These are phyloP conservation scores for Vitis hybrid DNA, from an alignment of 177 flowering plant species.

Conservation along the genomic window DNA sequence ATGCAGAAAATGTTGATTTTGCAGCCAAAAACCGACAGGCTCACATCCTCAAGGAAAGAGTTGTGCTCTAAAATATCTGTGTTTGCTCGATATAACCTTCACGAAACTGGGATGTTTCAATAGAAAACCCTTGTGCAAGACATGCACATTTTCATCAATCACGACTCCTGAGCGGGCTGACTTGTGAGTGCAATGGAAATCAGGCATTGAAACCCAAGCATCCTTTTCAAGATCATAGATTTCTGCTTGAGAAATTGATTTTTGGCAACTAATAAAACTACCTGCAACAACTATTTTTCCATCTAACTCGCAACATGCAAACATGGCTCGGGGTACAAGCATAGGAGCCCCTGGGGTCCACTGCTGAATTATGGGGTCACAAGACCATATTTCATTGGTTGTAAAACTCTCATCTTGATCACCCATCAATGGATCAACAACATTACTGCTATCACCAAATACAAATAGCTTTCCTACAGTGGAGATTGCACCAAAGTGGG, in stretches of 20 bases:
- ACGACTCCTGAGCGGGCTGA: conserved; percentile 78
- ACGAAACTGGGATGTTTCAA: conserved; percentile 87
- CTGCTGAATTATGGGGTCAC: conserved; percentile 56
- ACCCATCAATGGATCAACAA: conserved; percentile 85
- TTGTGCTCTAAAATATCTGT: conserved; percentile 84
- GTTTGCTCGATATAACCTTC: conserved; percentile 91
- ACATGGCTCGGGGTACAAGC: conserved; percentile 93
- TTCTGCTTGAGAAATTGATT: conserved; percentile 82
- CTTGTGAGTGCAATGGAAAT: conserved; percentile 73
- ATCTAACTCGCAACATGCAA: conserved; percentile 83
- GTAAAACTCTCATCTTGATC: conserved; percentile 93
- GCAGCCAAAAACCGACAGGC: conserved; percentile 84
- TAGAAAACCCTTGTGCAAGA: conserved; percentile 86
- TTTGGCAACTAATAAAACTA: conserved; percentile 76
- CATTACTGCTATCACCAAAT: conserved; percentile 93
- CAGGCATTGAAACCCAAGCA: conserved; percentile 72
- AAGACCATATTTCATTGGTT: conserved; percentile 89
- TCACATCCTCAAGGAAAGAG: conserved; percentile 83
- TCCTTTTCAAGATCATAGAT: conserved; percentile 84
- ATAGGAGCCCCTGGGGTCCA: conserved; percentile 72
- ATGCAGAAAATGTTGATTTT: conserved; percentile 91
- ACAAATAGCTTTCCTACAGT: conserved; percentile 77
- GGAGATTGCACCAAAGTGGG: conserved; percentile 81
- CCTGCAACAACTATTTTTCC: conserved; percentile 92
- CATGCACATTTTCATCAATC: conserved; percentile 71